Conservation (phyloP, 75 land plant genomes). For the Picea glauca region DNA sequence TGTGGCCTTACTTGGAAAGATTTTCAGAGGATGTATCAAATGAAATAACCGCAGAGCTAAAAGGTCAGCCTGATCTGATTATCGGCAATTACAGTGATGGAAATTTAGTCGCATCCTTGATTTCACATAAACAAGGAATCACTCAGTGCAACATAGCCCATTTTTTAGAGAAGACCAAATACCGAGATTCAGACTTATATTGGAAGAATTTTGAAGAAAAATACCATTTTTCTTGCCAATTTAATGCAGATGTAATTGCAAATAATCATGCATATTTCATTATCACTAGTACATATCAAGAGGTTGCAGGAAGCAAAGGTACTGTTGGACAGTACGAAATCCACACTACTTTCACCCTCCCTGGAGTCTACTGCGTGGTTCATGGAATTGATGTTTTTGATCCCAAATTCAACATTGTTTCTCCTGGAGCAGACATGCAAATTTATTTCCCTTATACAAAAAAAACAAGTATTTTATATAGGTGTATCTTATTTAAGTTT, state of each 20-base stretch:
- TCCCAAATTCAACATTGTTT: slow-evolving; percentile 91
- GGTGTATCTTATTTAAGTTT: no score
- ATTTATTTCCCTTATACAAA: slow-evolving; percentile 77
- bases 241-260: slow-evolving; percentile 56
- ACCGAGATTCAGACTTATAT: slow-evolving; percentile 51
- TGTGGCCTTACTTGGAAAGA: slow-evolving; percentile 44
- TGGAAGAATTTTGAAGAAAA: slow-evolving; percentile 52
- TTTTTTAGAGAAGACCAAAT: slow-evolving; percentile 63
- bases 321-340: slow-evolving; percentile 85
- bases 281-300: slow-evolving; percentile 57
- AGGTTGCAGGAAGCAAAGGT: slow-evolving; percentile 69
- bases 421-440: slow-evolving; percentile 82
- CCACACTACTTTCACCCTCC: slow-evolving; percentile 71
- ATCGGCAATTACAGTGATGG: slow-evolving; percentile 12
- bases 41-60: background rate
- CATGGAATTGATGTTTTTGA: slow-evolving; percentile 87
- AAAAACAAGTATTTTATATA: background rate
- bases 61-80: slow-evolving; percentile 5
- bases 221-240: slow-evolving; percentile 63
- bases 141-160: slow-evolving; percentile 58
- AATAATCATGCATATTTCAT: slow-evolving; percentile 67
- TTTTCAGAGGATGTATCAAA: slow-evolving; percentile 26
- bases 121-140: no score
- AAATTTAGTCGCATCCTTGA: slow-evolving; percentile 5
- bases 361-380: slow-evolving; percentile 72